Evolutionary conservation across 2,329 filamentous ascomycete genomes (phyloP), one percentile per base, ranked within the genome.

Genomic region (Calonectria pauciramosa): DNA sequence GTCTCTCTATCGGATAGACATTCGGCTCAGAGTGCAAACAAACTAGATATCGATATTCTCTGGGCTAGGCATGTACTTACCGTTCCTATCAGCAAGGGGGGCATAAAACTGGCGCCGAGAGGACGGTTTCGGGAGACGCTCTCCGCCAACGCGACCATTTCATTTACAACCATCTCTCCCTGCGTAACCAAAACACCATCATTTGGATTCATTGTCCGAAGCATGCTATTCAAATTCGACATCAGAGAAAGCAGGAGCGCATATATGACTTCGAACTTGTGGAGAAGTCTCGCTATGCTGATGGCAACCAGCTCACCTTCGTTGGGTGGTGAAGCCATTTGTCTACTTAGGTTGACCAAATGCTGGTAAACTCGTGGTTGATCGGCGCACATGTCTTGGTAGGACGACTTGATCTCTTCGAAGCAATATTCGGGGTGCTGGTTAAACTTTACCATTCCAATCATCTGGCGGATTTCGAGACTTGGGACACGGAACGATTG

Each of bases 321-420:
- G 56, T 41, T 26, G 2, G 36, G 14, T 20, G 56, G 38, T 13
- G 10, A 41, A 63, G 26, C 23, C 14, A 63, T 8, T 20, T 41
- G 56, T 8, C 34, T 16, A 20, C 36, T 38, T 7, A 63, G 36
- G 3, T 63, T 23, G 1, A 63, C 56, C 23, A 63, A 63, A 3
- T 63, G 36, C 30, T 63, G 56, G 56, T 63, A 63, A 63, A 63
- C 56, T 26, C 56, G 41, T 63, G 56, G 56, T 6, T 63, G 56
- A 18, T 63, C 56, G 16, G 16, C 9, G 13, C 56, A 41, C 34
- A 63, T 41, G 14, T 28, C 56, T 41, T 26, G 34, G 23, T 63
- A 63, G 23, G 2, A 63, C 8, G 23, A 41, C 7, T 63, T 63
- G 7, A 63, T 63, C 36, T 63, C 56, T 8, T 63, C 14, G 34